Evolutionary conservation across 257 asterid species (phyloP).

Genomic region (Plantago major): DNA sequence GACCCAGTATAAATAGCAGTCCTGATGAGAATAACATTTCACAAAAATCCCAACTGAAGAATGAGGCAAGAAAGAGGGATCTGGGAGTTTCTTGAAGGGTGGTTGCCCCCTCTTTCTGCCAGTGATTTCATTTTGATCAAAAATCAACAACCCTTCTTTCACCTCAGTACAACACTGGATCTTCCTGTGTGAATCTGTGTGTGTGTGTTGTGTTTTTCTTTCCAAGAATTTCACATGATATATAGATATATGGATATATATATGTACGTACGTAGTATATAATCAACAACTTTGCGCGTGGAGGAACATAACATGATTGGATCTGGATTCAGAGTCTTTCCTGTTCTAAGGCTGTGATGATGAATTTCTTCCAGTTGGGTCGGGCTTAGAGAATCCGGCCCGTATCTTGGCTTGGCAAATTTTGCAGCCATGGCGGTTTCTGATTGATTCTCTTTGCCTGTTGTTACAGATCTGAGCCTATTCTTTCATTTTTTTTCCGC

Average conservation of each 20-base stretch:
- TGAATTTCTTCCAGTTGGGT: constrained; percentile 23
- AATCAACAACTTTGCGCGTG: background rate
- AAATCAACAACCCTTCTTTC: constrained; percentile 13
- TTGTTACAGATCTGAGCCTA: constrained; percentile 32
- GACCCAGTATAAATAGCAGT: background rate
- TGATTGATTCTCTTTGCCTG: constrained; percentile 18
- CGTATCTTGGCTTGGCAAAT: constrained; percentile 46
- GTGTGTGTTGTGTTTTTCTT: background rate
- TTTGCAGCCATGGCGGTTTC: constrained; percentile 45
- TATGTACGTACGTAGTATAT: background rate
- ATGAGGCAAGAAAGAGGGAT: constrained; percentile 18
- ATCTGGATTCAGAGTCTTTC: background rate
- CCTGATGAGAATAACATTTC: background rate
- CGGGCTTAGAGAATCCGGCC: constrained; percentile 25
- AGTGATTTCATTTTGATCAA: constrained; percentile 5
- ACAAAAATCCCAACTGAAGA: constrained; percentile 17
- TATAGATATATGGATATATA: background rate
- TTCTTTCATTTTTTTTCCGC: background rate
- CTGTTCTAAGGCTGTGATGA: constrained; percentile 24
- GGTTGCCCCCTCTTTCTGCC: constrained; percentile 26
- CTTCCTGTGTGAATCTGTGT: constrained; percentile 2
- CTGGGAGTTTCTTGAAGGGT: constrained; percentile 11
- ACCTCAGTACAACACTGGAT: background rate
- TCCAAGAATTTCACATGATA: too few relatives aligned
- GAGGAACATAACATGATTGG: background rate